Conservation (phyloP, 257 asterid genomes). For the Galeopsis tetrahit region DNA sequence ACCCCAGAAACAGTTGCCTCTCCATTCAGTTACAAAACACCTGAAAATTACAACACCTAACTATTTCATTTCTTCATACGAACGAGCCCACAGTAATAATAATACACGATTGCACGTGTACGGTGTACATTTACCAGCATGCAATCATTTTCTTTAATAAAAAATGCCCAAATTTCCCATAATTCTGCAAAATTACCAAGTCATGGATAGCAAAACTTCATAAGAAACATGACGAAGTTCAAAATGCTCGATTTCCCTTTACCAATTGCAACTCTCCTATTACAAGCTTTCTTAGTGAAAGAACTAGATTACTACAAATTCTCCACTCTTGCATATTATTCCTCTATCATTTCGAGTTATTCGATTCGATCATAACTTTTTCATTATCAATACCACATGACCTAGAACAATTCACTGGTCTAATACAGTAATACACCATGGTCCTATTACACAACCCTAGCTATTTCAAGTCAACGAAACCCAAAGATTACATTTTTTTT, state of each 20-base stretch:
- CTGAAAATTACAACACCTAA: constrained; percentile 27
- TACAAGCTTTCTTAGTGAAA: not conserved
- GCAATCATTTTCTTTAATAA: not conserved
- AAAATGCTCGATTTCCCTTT: not conserved
- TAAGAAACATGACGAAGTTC: not conserved
- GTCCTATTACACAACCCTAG: not conserved
- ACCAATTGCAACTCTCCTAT: constrained; percentile 8
- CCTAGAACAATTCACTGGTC: not conserved
- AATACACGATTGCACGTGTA: not conserved
- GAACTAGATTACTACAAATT: not conserved
- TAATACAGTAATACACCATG: not conserved
- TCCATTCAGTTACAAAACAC: constrained; percentile 29
- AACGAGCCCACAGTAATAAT: not conserved
- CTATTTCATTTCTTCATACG: not conserved
- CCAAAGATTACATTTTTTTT: not conserved
- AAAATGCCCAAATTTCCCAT: not conserved
- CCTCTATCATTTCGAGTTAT: not conserved
- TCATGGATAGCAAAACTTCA: not conserved
- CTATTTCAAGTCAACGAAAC: not conserved
- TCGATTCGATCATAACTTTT: not conserved
- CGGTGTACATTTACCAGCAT: not conserved
- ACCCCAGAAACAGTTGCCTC: constrained; percentile 26
- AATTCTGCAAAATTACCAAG: not conserved
- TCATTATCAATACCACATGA: not conserved
- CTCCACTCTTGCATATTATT: not conserved